These are phyloP conservation scores for Apiospora sp. DNA, from an alignment of 2,329 filamentous ascomycete species.

Conservation along the genomic window DNA sequence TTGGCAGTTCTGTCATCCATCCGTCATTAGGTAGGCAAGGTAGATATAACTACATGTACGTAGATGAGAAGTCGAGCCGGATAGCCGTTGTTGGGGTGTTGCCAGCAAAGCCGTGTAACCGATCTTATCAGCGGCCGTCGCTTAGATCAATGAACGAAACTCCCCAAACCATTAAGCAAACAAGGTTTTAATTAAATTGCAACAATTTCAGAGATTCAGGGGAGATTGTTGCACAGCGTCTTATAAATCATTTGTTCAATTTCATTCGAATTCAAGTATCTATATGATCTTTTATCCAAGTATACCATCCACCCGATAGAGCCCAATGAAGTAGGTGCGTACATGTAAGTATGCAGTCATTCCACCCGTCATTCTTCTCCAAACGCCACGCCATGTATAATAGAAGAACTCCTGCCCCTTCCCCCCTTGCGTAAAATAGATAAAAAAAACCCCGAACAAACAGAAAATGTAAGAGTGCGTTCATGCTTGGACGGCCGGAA, in stretches of 20 bases:
- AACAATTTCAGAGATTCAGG: background rate
- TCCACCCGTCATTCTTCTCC: background rate
- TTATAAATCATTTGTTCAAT: background rate
- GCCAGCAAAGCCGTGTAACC: slow-evolving; percentile 15
- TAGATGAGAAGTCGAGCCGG: background rate
- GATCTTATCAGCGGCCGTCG: background rate
- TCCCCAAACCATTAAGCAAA: too few species aligned
- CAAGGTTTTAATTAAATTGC: background rate
- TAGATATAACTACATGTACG: too few species aligned
- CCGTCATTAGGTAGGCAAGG: background rate
- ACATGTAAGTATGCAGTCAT: background rate
- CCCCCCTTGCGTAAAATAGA: background rate
- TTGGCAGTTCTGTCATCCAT: background rate
- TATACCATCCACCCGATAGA: background rate
- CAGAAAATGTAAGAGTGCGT: background rate
- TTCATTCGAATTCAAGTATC: background rate
- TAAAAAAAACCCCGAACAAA: background rate
- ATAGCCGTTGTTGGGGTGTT: background rate
- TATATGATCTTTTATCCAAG: background rate
- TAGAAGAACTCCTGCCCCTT: background rate
- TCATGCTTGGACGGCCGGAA: slow-evolving; percentile 24
- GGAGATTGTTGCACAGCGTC: background rate
- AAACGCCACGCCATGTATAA: slow-evolving; percentile 23
- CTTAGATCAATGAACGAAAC: background rate
- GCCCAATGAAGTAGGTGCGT: background rate